Conservation (phyloP, 2,329 filamentous ascomycete genomes). For the Colletotrichum salicis region DNA sequence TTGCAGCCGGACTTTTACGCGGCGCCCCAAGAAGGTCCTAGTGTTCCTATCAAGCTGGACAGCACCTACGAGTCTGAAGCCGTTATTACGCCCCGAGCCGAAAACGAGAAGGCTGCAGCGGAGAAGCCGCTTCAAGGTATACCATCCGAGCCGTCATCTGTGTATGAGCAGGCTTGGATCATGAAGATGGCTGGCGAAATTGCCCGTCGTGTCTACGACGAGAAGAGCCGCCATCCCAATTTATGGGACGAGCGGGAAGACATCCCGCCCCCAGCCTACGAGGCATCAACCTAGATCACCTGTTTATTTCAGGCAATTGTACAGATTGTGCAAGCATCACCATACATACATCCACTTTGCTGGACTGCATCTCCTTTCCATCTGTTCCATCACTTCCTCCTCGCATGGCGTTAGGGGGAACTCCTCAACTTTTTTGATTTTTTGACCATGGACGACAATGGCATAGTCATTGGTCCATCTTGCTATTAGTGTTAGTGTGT, state of each 20-base stretch:
- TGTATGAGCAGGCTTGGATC: slow-evolving; percentile 84
- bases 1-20: slow-evolving; percentile 48
- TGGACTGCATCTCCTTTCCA: slow-evolving; percentile 29
- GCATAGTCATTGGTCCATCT: not conserved
- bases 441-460: not conserved
- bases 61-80: slow-evolving; percentile 25
- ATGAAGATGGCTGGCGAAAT: slow-evolving; percentile 95
- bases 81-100: slow-evolving; percentile 32
- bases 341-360: slow-evolving; percentile 1
- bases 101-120: slow-evolving; percentile 44
- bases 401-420: slow-evolving; percentile 34
- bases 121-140: slow-evolving; percentile 44
- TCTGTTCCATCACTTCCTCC: slow-evolving; percentile 31
- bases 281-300: slow-evolving; percentile 56
- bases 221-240: slow-evolving; percentile 71
- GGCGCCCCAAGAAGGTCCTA: slow-evolving; percentile 35
- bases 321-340: slow-evolving; percentile 31
- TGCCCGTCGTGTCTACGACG: slow-evolving; percentile 85
- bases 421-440: not conserved
- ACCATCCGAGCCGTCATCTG: slow-evolving; percentile 61
- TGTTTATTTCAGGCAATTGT: slow-evolving; percentile 21
- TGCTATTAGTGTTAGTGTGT: slow-evolving; percentile 34
- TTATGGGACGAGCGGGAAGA: slow-evolving; percentile 68
- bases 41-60: slow-evolving; percentile 31
- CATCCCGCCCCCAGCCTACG: slow-evolving; percentile 70